Percentiles rank a stretch among this genome's conserved stretches.
Conservation (phyloP, 2,329 filamentous ascomycete genomes). For the Pyrenophora seminiperda region DNA sequence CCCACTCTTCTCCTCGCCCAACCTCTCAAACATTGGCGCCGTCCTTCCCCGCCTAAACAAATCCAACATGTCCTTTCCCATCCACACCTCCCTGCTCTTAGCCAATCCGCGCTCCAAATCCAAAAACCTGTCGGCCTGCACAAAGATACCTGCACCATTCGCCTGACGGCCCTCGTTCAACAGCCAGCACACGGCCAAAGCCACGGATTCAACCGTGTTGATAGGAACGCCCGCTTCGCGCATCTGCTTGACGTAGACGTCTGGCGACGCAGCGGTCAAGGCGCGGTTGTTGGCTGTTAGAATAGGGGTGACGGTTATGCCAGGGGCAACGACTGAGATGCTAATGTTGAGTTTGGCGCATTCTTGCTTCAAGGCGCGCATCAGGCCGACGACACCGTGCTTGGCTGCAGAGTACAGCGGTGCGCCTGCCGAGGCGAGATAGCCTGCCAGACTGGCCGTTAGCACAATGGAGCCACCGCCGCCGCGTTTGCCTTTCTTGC, state of each 20-base stretch:
- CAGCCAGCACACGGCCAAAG: conserved; percentile 53
- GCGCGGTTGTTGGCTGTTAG: conserved; percentile 42
- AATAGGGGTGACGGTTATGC: conserved; percentile 56
- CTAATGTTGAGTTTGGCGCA: conserved; percentile 53
- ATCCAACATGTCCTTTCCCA: conserved; percentile 58
- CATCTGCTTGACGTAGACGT: conserved; percentile 53
- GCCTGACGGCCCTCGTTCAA: conserved; percentile 51
- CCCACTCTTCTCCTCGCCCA: conserved; percentile 23
- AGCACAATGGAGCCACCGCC: conserved; percentile 54
- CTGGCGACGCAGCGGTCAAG: conserved; percentile 31
- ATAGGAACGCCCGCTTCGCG: conserved; percentile 53
- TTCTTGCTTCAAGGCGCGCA: conserved; percentile 57
- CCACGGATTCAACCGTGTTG: conserved; percentile 54
- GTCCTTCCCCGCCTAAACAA: conserved; percentile 54
- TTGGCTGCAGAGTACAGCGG: conserved; percentile 58
- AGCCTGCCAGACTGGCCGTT: conserved; percentile 57
- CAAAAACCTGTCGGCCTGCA: conserved; percentile 51
- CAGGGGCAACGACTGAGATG: conserved; percentile 56
- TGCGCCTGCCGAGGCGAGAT: conserved; percentile 55
- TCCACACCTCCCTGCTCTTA: conserved; percentile 53
- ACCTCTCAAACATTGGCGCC: conserved; percentile 38
- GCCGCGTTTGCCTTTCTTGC: conserved; percentile 45
- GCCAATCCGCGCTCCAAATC: conserved; percentile 56
- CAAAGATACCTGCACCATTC: conserved; percentile 55
- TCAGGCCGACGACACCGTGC: conserved; percentile 57